These are phyloP conservation scores for Punctularia strigosozonata DNA, from an alignment of 768 basidiomycete species.

Conservation along the genomic window DNA sequence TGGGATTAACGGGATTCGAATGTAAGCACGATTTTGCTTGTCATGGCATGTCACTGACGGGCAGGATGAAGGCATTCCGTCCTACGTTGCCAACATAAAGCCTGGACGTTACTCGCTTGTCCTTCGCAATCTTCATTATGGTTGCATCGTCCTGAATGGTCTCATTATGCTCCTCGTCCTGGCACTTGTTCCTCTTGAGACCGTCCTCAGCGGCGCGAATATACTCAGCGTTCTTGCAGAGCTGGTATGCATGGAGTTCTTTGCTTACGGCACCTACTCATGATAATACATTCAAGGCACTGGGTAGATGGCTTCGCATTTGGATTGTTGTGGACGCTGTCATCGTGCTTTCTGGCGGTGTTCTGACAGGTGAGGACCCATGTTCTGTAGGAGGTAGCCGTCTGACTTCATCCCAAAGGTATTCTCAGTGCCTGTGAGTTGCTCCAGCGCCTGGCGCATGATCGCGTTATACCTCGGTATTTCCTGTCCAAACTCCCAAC, in stretches of 20 bases:
- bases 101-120: slow-evolving; percentile 44
- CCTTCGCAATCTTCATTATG: slow-evolving; percentile 51
- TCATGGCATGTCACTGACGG: not conserved
- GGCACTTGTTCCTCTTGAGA: slow-evolving; percentile 42
- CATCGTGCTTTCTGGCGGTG: slow-evolving; percentile 61
- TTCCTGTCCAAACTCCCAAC: slow-evolving; percentile 43
- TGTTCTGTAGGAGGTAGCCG: slow-evolving; percentile 2
- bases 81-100: slow-evolving; percentile 53
- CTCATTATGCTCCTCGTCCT: slow-evolving; percentile 47
- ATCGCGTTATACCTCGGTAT: slow-evolving; percentile 44
- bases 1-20: slow-evolving; percentile 65
- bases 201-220: slow-evolving; percentile 39
- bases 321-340: slow-evolving; percentile 58
- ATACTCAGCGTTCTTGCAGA: slow-evolving; percentile 55
- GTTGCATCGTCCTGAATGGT: slow-evolving; percentile 44
- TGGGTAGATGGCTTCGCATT: slow-evolving; percentile 48
- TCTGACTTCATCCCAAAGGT: slow-evolving; percentile 20
- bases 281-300: slow-evolving; percentile 24
- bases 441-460: slow-evolving; percentile 42
- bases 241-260: slow-evolving; percentile 22
- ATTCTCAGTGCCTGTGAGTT: slow-evolving; percentile 50
- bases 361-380: slow-evolving; percentile 43
- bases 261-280: not conserved
- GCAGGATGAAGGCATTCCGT: slow-evolving; percentile 37
- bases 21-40: slow-evolving; percentile 24